Percentiles rank a stretch among this genome's conserved stretches.
These are phyloP conservation scores for Aspergillus fumigatiaffinis DNA, from an alignment of 2,329 filamentous ascomycete genomes.

Conservation along the genomic window DNA sequence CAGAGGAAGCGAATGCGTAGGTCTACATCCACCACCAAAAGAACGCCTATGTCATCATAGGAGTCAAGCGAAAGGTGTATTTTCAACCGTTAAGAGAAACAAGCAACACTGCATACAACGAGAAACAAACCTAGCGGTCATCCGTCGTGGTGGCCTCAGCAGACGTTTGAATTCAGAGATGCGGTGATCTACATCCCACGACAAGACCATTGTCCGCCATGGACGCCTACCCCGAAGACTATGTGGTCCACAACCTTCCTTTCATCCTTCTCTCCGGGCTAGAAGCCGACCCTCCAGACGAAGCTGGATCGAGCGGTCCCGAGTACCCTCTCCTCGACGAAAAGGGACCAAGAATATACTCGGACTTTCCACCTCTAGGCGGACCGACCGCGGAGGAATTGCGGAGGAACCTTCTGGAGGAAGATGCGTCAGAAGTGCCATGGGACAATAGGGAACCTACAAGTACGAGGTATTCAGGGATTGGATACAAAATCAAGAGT, in stretches of 20 bases:
- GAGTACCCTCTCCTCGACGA: constrained; percentile 51
- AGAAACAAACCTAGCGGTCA: neutral
- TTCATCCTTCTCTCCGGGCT: constrained; percentile 80
- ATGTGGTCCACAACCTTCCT: constrained; percentile 82
- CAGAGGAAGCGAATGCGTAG: neutral
- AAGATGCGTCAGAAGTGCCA: constrained; percentile 61
- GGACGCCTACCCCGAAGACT: constrained; percentile 55
- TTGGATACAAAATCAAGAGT: constrained; percentile 65
- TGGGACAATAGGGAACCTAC: constrained; percentile 60
- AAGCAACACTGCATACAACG: neutral
- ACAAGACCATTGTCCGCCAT: constrained; percentile 35
- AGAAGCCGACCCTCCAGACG: constrained; percentile 37
- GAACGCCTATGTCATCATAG: neutral
- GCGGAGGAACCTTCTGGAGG: constrained; percentile 60
- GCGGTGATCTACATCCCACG: constrained; percentile 27
- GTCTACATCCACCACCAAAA: neutral
- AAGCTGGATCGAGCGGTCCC: constrained; percentile 29
- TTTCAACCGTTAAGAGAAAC: neutral
- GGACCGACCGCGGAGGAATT: constrained; percentile 63
- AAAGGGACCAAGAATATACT: constrained; percentile 62
- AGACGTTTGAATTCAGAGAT: constrained; percentile 24
- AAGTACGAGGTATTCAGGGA: constrained; percentile 44
- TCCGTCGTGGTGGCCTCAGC: neutral
- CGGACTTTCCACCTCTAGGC: constrained; percentile 65
- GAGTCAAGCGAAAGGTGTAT: neutral